A percentile compares a stretch with the other conserved stretches of the same genome.
Evolutionary conservation across 768 basidiomycete genomes (phyloP).

Genomic region (Atractiella rhizophila): DNA sequence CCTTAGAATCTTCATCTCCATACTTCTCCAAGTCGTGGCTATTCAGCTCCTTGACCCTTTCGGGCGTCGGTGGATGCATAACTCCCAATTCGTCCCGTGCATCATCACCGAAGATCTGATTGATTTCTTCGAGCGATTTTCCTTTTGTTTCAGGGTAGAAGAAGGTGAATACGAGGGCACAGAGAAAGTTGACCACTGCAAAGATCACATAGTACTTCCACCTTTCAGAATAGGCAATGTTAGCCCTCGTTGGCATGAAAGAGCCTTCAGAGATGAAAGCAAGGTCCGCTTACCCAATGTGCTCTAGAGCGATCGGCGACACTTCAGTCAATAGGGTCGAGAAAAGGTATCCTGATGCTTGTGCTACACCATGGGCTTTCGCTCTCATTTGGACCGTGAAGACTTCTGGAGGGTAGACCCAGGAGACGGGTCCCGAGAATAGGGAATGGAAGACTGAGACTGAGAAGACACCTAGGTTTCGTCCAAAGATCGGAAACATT

Average conservation of each 20-base stretch:
- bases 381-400: background rate
- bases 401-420: background rate
- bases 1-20: no score
- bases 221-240: background rate
- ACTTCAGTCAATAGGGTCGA: background rate
- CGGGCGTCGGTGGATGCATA: no score
- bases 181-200: background rate
- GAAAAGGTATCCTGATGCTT: background rate
- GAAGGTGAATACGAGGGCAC: background rate
- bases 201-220: background rate
- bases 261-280: no score
- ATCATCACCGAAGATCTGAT: conserved; percentile 3
- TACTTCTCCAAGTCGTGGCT: no score
- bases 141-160: conserved; percentile 5
- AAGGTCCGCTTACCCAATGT: background rate
- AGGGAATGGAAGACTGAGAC: background rate
- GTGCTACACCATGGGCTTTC: background rate
- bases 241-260: background rate
- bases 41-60: no score
- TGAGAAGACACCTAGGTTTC: background rate
- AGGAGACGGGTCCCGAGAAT: background rate
- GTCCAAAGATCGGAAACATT: no score
- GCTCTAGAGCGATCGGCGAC: background rate
- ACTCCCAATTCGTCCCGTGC: no score
- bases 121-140: conserved; percentile 1